Conservation (phyloP, 352 stramenopile species). For the Ophiocytium majus region DNA sequence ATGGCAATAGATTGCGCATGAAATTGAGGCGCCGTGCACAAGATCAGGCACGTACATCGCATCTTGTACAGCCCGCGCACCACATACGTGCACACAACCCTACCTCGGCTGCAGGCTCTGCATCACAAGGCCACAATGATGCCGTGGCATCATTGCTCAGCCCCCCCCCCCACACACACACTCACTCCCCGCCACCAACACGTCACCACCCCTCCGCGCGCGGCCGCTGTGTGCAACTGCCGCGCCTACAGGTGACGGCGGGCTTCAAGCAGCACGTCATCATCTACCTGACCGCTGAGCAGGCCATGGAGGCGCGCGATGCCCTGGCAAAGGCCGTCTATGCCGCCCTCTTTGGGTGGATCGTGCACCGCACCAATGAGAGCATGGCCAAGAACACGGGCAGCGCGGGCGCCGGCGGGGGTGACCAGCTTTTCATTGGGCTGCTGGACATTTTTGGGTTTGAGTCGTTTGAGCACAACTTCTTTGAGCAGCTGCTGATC, state of each 20-base stretch:
- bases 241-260: conserved; percentile 49
- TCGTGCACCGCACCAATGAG: conserved; percentile 62
- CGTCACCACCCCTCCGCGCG: too few species aligned
- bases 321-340: conserved; percentile 80
- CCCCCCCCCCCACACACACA: too few species aligned
- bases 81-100: too few species aligned
- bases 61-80: too few species aligned
- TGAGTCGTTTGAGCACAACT: conserved; percentile 75
- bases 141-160: too few species aligned
- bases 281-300: conserved; percentile 52
- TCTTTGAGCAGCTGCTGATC: conserved; percentile 78
- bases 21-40: too few species aligned
- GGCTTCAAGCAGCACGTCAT: conserved; percentile 51
- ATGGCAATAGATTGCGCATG: too few species aligned
- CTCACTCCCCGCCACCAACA: too few species aligned
- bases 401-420: conserved; percentile 29
- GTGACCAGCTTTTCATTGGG: conserved; percentile 66
- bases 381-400: conserved; percentile 56
- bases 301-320: conserved; percentile 66
- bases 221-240: too few species aligned
- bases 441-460: conserved; percentile 82
- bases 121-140: too few species aligned
- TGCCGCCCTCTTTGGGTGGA: conserved; percentile 70
- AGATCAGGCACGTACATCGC: too few species aligned
- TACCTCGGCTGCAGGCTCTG: too few species aligned